These are phyloP conservation scores for Porcisia deanei DNA, from an alignment of 208 protist genomes.

Conservation along the genomic window DNA sequence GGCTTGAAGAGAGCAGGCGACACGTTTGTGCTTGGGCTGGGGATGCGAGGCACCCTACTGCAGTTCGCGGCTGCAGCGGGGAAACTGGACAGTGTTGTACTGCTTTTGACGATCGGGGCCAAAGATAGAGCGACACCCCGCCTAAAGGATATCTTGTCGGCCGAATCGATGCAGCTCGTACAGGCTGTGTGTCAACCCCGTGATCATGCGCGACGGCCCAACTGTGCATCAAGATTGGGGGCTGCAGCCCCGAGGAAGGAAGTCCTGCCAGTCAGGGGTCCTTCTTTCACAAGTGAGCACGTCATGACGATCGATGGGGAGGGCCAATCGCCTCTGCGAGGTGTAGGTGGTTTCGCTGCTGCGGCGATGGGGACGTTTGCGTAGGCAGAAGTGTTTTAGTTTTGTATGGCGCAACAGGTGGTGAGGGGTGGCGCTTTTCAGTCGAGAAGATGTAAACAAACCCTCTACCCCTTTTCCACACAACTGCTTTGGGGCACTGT, in stretches of 20 bases:
- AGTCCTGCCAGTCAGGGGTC: neutral
- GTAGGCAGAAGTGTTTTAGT: neutral
- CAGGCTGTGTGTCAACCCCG: slow-evolving; percentile 24
- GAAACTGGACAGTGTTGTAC: slow-evolving; percentile 74
- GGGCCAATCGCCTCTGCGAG: neutral
- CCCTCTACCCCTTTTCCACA: neutral
- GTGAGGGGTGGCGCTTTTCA: too few species aligned
- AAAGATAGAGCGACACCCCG: slow-evolving; percentile 41
- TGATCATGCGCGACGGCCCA: slow-evolving; percentile 4
- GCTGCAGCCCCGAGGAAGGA: neutral
- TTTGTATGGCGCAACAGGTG: neutral
- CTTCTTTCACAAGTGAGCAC: slow-evolving; percentile 16
- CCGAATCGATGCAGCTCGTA: slow-evolving; percentile 24
- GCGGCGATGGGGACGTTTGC: neutral
- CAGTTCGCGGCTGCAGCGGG: slow-evolving; percentile 81
- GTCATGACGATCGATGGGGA: slow-evolving; percentile 16
- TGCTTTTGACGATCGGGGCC: slow-evolving; percentile 67
- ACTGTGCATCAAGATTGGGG: neutral
- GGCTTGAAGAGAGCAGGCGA: slow-evolving; percentile 55
- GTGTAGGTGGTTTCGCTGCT: neutral
- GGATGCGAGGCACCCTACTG: slow-evolving; percentile 71
- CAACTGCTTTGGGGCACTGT: neutral
- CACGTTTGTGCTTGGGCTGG: slow-evolving; percentile 61
- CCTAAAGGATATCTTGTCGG: slow-evolving; percentile 66
- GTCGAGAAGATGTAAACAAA: neutral